Percentiles rank a stretch among this genome's conserved stretches.
Evolutionary conservation across 805 yeast genomes (phyloP).

Genomic region (Ogataea methylovora): DNA sequence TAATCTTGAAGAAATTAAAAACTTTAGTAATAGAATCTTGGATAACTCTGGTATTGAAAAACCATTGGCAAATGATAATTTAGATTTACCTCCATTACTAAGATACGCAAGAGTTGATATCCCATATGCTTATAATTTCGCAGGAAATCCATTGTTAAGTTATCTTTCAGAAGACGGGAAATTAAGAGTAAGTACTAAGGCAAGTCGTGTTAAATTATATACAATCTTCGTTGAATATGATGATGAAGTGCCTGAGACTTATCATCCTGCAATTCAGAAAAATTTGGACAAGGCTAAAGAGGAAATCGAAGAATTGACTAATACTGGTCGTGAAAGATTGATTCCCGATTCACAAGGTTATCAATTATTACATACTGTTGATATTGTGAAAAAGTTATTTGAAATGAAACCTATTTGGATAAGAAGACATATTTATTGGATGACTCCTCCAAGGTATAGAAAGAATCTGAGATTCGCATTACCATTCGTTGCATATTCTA

Average conservation of each 20-base stretch:
- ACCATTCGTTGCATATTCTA: conserved; percentile 77
- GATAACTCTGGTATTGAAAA: conserved; percentile 5
- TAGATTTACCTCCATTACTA: conserved; percentile 81
- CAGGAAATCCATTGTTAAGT: conserved; percentile 55
- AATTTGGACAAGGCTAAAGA: conserved; percentile 30
- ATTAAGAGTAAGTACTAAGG: conserved; percentile 18
- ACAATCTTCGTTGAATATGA: conserved; percentile 47
- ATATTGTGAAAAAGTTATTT: conserved; percentile 42
- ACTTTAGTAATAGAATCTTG: conserved; percentile 24
- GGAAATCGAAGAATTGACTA: conserved; percentile 27
- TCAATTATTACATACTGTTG: conserved; percentile 36
- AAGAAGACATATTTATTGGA: conserved; percentile 57
- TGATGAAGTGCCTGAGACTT: conserved; percentile 38
- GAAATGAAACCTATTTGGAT: conserved; percentile 79
- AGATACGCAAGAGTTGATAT: conserved; percentile 66
- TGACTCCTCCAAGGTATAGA: conserved; percentile 40
- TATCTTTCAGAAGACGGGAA: conserved; percentile 49
- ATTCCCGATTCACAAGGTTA: conserved; percentile 19
- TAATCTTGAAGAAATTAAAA: conserved; percentile 32
- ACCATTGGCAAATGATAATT: conserved; percentile 26
- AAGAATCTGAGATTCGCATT: conserved; percentile 61
- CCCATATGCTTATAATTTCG: conserved; percentile 73
- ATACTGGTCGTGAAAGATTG: conserved; percentile 13
- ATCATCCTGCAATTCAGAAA: conserved; percentile 40
- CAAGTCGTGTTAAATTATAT: conserved; percentile 33